These are phyloP conservation scores for Colletotrichum camelliae DNA, from an alignment of 2,329 filamentous ascomycete genomes.

Conservation along the genomic window DNA sequence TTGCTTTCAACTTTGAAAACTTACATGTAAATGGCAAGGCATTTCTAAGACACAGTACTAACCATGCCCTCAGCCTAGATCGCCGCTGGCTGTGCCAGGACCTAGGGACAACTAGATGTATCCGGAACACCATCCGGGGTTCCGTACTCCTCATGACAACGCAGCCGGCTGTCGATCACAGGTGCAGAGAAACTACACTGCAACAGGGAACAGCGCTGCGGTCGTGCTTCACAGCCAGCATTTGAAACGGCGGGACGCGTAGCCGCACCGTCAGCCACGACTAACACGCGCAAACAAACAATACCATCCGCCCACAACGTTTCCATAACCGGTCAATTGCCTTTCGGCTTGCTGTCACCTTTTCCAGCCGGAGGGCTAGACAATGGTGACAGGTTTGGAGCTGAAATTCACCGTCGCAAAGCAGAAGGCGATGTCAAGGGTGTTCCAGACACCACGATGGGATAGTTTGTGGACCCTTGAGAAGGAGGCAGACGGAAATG, in stretches of 20 bases:
- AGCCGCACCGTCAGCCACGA: not conserved
- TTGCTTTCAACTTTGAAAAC: not conserved
- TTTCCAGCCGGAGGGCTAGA: not conserved
- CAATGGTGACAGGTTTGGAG: not conserved
- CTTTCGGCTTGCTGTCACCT: not conserved
- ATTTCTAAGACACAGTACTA: not conserved
- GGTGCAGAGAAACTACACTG: not conserved
- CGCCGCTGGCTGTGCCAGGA: not conserved
- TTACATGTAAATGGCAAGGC: not conserved
- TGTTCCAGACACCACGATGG: not conserved
- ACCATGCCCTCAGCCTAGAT: not conserved
- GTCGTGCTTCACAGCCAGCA: not conserved
- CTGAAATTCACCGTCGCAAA: not conserved
- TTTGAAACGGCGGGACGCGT: conserved; percentile 6
- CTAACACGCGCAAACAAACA: not conserved
- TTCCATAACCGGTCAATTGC: not conserved
- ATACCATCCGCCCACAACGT: not conserved
- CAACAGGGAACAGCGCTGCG: not conserved
- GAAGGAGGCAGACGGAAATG: not conserved
- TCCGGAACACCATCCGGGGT: not conserved
- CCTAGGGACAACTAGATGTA: not conserved
- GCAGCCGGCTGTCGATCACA: not conserved
- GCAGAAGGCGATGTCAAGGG: not conserved
- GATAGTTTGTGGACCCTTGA: not conserved
- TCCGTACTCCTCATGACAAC: not conserved